Evolutionary conservation across 2,329 filamentous ascomycete genomes (phyloP).

Genomic region (Penicillium sp.): DNA sequence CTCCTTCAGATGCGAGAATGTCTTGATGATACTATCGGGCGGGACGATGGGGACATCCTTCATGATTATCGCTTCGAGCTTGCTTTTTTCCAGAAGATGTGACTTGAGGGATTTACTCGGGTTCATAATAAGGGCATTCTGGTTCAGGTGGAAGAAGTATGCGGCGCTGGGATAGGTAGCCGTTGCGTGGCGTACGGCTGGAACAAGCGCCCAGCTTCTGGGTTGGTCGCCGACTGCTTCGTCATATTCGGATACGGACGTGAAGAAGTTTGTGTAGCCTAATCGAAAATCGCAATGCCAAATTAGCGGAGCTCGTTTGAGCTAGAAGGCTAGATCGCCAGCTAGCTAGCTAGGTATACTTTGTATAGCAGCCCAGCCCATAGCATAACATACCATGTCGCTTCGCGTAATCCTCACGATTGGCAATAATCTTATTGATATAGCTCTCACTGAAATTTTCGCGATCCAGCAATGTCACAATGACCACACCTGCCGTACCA

Average conservation of each 20-base stretch:
- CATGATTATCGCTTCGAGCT: constrained; percentile 76
- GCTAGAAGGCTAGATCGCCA: background rate
- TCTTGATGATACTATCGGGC: constrained; percentile 95
- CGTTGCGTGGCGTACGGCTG: constrained; percentile 86
- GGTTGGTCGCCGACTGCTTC: constrained; percentile 43
- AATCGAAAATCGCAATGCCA: background rate
- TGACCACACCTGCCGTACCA: constrained; percentile 58
- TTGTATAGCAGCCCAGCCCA: background rate
- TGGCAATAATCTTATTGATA: constrained; percentile 72
- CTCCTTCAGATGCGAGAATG: constrained; percentile 76
- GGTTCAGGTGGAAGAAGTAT: constrained; percentile 85
- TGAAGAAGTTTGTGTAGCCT: constrained; percentile 88
- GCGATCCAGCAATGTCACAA: constrained; percentile 82
- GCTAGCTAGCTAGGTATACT: background rate
- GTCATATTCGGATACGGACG: constrained; percentile 71
- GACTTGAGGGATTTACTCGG: constrained; percentile 67
- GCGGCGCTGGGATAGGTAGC: constrained; percentile 72
- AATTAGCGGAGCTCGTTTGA: background rate
- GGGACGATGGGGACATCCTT: constrained; percentile 84
- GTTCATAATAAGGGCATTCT: constrained; percentile 87
- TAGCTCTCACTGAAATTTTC: constrained; percentile 64
- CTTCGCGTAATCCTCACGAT: constrained; percentile 79
- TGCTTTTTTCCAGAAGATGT: constrained; percentile 65
- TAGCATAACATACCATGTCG: constrained; percentile 69
- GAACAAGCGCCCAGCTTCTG: constrained; percentile 63